These are phyloP conservation scores for Aureobasidium sp. DNA, from an alignment of 2,329 filamentous ascomycete genomes.

Conservation along the genomic window DNA sequence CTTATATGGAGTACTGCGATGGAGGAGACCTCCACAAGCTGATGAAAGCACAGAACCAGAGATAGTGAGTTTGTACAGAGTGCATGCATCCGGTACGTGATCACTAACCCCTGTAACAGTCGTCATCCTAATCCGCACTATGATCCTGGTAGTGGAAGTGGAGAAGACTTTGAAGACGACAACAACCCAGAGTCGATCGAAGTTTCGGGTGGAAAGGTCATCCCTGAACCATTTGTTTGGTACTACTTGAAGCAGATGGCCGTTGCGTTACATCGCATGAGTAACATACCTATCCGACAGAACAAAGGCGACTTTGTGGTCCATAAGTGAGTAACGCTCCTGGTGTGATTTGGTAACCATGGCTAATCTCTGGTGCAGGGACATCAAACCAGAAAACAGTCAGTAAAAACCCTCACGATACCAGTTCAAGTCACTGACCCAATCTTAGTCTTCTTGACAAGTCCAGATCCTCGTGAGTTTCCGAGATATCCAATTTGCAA, in stretches of 20 bases:
- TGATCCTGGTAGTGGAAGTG: neutral
- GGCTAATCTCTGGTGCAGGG: neutral
- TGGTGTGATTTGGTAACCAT: neutral
- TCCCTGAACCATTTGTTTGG: neutral
- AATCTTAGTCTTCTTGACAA: neutral
- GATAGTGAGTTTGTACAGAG: neutral
- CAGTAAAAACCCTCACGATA: neutral
- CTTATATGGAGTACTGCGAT: constrained; percentile 1
- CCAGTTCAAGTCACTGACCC: neutral
- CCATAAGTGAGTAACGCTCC: neutral
- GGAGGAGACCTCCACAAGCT: neutral
- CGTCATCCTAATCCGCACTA: neutral
- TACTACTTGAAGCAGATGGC: constrained; percentile 7
- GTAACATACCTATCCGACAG: neutral
- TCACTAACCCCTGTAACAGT: neutral
- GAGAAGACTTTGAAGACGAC: neutral
- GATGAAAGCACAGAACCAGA: neutral
- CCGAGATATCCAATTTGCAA: neutral
- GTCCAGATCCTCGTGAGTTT: neutral
- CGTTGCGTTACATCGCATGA: neutral
- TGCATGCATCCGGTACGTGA: neutral
- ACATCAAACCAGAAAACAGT: constrained; percentile 7
- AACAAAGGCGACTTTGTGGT: neutral
- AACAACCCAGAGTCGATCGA: neutral
- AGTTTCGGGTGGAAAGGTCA: neutral